phyloP scores from a whole-genome alignment of 2,329 filamentous ascomycete genomes.

The Alternaria sp. region DNA sequence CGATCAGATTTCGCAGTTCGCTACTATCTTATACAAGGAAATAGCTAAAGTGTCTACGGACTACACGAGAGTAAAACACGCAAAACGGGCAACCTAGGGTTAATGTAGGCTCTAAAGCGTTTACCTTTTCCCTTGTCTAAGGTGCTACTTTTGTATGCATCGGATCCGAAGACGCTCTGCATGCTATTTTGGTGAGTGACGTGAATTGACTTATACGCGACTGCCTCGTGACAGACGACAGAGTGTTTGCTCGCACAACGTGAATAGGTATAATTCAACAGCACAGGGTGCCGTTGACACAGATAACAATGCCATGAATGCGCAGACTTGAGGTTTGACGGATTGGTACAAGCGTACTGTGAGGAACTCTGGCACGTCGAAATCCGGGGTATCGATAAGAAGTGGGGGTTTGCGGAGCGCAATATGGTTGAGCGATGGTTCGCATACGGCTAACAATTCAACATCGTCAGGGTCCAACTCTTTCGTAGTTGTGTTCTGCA shows the following conservation, averaged over 20 bases:
- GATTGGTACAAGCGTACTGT: conserved; percentile 39
- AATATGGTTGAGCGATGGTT: conserved; percentile 13
- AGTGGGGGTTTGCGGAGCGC: conserved; percentile 20
- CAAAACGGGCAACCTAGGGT: background rate
- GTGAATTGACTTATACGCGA: background rate
- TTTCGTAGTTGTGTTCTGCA: background rate
- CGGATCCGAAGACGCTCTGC: background rate
- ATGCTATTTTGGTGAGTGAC: background rate
- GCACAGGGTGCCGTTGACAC: background rate
- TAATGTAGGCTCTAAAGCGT: background rate
- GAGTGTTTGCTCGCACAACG: background rate
- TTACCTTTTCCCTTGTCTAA: background rate
- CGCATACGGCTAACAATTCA: background rate
- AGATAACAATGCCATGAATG: background rate
- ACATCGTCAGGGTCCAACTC: background rate
- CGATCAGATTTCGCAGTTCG: background rate
- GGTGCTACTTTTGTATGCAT: background rate
- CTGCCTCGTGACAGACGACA: background rate
- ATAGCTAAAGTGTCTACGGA: background rate
- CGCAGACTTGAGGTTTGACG: conserved; percentile 7
- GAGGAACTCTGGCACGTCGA: conserved; percentile 27
- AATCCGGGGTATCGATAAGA: conserved; percentile 39
- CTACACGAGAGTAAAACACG: background rate
- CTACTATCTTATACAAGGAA: background rate
- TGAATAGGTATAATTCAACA: background rate